Percentiles rank a stretch among this genome's conserved stretches.
Evolutionary conservation across 148 eudicot genomes (phyloP).

Genomic region (Vaccinium macrocarpon): DNA sequence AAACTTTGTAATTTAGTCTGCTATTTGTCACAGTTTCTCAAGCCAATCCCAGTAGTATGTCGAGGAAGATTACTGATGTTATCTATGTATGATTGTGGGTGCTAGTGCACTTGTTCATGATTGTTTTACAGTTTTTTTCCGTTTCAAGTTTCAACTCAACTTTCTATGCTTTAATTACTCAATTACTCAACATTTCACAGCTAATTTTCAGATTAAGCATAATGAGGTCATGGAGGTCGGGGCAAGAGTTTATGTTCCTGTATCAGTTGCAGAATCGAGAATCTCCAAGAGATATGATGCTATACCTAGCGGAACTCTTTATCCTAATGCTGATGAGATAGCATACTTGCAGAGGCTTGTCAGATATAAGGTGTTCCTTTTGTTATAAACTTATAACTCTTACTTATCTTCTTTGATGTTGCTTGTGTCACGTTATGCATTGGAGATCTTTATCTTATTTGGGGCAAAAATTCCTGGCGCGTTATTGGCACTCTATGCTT

Average conservation of each 20-base stretch:
- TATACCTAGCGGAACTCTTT: conserved; percentile 79
- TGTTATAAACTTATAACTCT: background rate
- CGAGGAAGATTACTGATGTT: background rate
- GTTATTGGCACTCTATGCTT: background rate
- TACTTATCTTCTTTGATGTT: background rate
- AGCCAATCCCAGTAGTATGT: background rate
- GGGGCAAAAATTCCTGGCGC: background rate
- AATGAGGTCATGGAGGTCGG: conserved; percentile 81
- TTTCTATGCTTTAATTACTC: conserved; percentile 40
- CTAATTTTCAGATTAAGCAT: conserved; percentile 73
- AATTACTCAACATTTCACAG: conserved; percentile 43
- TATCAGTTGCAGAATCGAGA: conserved; percentile 76
- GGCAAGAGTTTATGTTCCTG: conserved; percentile 60
- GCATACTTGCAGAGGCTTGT: conserved; percentile 87
- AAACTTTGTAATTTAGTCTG: background rate
- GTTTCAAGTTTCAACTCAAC: background rate
- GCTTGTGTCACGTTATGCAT: background rate
- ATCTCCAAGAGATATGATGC: conserved; percentile 79
- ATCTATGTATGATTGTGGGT: background rate
- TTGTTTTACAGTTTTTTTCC: background rate
- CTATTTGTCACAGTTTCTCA: background rate
- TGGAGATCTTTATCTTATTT: background rate
- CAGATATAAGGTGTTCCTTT: conserved; percentile 63
- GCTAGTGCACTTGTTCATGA: background rate
- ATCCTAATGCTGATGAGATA: conserved; percentile 98